Evolutionary conservation across 805 yeast species (phyloP), one percentile per base, ranked within the genome.

Genomic region (Cyberlindnera americana): DNA sequence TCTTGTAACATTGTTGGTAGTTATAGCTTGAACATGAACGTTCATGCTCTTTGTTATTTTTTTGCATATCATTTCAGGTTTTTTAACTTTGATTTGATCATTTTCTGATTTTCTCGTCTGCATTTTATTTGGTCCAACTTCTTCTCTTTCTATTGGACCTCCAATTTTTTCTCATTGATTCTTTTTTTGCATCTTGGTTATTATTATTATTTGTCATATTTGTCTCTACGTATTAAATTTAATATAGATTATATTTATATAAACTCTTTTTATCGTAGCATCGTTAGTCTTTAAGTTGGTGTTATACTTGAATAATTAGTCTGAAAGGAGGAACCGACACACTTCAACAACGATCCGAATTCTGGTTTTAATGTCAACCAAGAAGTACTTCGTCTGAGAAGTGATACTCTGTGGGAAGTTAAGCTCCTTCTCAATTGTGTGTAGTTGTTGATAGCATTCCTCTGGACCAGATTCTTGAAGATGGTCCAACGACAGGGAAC

Each of bases 351-450:
- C 22, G 4, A 32, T 13, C 15, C 27, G 27, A 7, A 41, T 34
- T 19, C 46, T 29, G 7, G 38, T 17, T 16, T 18, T 29, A 3
- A 31, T 40, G 14, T 38, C 41, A 14, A 45, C 42, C 26, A 42
- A 3, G 19, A 33, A 37, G 28, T 48, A 45, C 35, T 40, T 38
- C 31, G 43, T 16, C 18, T 29, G 33, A 22, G 26, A 16, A 19
- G 6, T 50, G 11, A 32, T 39, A 21, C 6, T 37, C 5, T 30
- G 42, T 15, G 38, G 47, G 23, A 24, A 30, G n/a, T 19, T 33
- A 25, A 35, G 22, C 3, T 8, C 40, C 15, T 18, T 35, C 23
- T 30, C 46, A n/a, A 33, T 40, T n/a, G 12, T 27, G 25, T 22
- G 34, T 3, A 29, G 37, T 28, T 14, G 38, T 25, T n/a, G 18